Conservation (phyloP, 148 eudicot species). For the Limonium bicolor region DNA sequence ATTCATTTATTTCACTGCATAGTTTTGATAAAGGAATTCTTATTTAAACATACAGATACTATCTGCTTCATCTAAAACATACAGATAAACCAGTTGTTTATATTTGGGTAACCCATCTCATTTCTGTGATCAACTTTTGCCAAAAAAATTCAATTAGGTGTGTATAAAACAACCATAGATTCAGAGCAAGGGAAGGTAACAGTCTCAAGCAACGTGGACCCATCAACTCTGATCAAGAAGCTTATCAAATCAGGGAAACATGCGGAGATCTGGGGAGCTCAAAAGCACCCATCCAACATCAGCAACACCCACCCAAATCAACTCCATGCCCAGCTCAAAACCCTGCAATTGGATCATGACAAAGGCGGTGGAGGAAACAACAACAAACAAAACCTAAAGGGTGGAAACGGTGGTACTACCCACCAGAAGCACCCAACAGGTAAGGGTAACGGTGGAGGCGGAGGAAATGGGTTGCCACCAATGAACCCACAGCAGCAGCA, state of each 20-base stretch:
- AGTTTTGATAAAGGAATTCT: too few relatives aligned
- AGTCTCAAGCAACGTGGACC: conserved; percentile 38
- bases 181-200: conserved; percentile 49
- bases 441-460: conserved; percentile 12
- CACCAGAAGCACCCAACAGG: conserved; percentile 8
- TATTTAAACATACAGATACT: too few relatives aligned
- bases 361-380: conserved; percentile 18
- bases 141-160: too few relatives aligned
- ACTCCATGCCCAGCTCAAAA: conserved; percentile 23
- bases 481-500: conserved; percentile 12
- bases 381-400: conserved; percentile 10
- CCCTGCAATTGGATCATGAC: conserved; percentile 25
- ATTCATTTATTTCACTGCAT: too few relatives aligned
- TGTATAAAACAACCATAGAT: conserved; percentile 23
- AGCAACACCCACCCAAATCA: conserved; percentile 2
- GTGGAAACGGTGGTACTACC: conserved; percentile 9
- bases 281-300: conserved; percentile 11
- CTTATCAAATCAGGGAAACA: conserved; percentile 49
- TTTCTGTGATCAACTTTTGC: too few relatives aligned
- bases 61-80: too few relatives aligned
- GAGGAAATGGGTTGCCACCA: conserved; percentile 4
- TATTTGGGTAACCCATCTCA: too few relatives aligned
- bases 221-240: conserved; percentile 31
- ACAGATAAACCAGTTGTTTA: too few relatives aligned
- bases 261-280: conserved; percentile 50